A percentile compares a stretch with the other conserved stretches of the same genome.
Evolutionary conservation across 1,284 basidiomycete species (phyloP).

Genomic region (Xerocomus cyaneibrunnescens): DNA sequence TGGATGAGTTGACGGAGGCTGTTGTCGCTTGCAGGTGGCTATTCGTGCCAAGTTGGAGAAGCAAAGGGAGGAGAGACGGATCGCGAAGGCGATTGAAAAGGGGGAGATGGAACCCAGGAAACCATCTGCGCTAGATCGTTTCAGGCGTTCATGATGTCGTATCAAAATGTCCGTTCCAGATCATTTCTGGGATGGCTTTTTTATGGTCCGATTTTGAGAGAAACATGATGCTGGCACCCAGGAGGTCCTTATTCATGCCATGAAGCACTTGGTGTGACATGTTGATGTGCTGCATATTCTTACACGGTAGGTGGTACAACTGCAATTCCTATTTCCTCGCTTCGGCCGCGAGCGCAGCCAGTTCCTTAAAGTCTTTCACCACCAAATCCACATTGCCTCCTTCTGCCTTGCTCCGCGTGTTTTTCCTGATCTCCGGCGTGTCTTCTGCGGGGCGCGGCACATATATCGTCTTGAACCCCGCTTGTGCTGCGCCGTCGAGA

Average conservation of each 20-base stretch:
- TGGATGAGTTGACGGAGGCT: background rate
- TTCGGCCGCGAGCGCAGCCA: slow-evolving; percentile 33
- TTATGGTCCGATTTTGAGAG: too few species aligned
- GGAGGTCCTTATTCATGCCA: too few species aligned
- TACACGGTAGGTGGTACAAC: background rate
- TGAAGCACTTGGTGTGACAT: background rate
- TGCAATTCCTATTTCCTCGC: slow-evolving; percentile 15
- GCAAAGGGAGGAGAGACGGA: slow-evolving; percentile 54
- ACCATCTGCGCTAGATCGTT: slow-evolving; percentile 68
- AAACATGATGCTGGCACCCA: too few species aligned
- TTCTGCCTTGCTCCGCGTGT: slow-evolving; percentile 41
- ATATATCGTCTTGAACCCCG: slow-evolving; percentile 59
- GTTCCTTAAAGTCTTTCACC: slow-evolving; percentile 42
- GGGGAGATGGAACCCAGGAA: slow-evolving; percentile 44
- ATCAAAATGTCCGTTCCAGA: background rate
- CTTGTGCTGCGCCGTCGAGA: slow-evolving; percentile 49
- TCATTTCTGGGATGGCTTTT: background rate
- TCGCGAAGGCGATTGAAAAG: slow-evolving; percentile 43
- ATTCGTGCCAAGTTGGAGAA: slow-evolving; percentile 68
- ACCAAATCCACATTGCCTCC: slow-evolving; percentile 54
- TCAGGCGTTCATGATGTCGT: slow-evolving; percentile 41
- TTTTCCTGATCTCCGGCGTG: slow-evolving; percentile 20
- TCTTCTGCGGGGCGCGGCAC: slow-evolving; percentile 51
- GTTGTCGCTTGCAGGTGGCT: slow-evolving; percentile 48
- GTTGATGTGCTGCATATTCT: background rate